phyloP scores from a whole-genome alignment of 805 yeast species.

The Barnettozyma vustinii region DNA sequence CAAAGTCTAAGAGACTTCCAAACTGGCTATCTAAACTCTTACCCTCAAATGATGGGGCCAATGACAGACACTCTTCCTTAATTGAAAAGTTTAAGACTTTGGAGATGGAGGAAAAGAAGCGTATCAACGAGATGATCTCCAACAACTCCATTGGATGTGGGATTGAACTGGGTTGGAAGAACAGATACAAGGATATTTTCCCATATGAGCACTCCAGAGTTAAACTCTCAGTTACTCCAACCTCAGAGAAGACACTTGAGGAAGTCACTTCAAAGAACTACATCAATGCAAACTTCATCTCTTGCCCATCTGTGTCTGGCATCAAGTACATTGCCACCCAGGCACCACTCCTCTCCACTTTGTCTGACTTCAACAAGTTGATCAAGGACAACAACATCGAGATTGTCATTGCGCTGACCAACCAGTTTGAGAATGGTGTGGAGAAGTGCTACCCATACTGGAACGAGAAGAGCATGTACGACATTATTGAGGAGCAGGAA shows the following conservation, averaged over 20 bases:
- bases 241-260: conserved; percentile 4
- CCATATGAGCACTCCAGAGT: conserved; percentile 87
- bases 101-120: conserved; percentile 62
- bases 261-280: conserved; percentile 41
- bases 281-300: conserved; percentile 81
- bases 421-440: conserved; percentile 67
- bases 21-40: conserved; percentile 41
- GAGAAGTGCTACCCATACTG: conserved; percentile 84
- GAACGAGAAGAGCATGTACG: conserved; percentile 48
- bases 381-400: conserved; percentile 58
- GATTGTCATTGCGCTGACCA: conserved; percentile 69
- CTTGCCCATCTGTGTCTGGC: conserved; percentile 18
- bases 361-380: conserved; percentile 82
- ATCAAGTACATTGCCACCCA: conserved; percentile 76
- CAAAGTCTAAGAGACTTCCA: conserved; percentile 33
- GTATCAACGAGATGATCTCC: conserved; percentile 44
- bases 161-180: conserved; percentile 73
- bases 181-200: conserved; percentile 83
- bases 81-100: conserved; percentile 53
- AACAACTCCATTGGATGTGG: conserved; percentile 37
- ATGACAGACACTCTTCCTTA: conserved; percentile 25
- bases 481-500: conserved; percentile 9
- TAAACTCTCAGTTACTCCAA: conserved; percentile 33
- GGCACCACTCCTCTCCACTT: conserved; percentile 75
- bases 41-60: conserved; percentile 15